Percentiles rank a stretch among this genome's conserved stretches.
These are phyloP conservation scores for Tylopilus sp. DNA, from an alignment of 1,284 basidiomycete species.

Conservation along the genomic window DNA sequence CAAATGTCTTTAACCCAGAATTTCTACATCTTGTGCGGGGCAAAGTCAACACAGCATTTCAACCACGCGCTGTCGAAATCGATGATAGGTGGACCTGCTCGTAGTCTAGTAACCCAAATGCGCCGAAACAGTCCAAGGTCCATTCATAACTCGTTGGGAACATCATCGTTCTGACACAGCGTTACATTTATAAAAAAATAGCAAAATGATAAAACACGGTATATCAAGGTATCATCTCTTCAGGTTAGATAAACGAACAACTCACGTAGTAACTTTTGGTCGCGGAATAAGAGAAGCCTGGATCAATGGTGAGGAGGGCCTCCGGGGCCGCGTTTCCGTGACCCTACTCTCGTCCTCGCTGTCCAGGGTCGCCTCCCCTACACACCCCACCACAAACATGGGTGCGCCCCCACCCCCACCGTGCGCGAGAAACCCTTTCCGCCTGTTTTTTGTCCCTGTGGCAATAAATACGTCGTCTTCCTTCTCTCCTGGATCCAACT, in stretches of 20 bases:
- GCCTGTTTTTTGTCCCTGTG: constrained; percentile 50
- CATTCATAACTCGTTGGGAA: too few species aligned
- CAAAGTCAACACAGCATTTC: too few species aligned
- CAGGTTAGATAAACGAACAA: background rate
- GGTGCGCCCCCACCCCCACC: constrained; percentile 67
- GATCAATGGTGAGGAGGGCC: constrained; percentile 8
- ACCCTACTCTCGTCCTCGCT: constrained; percentile 15
- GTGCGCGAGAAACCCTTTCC: constrained; percentile 61
- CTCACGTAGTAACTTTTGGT: constrained; percentile 16
- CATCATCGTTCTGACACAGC: background rate
- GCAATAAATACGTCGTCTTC: constrained; percentile 50
- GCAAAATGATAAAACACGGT: background rate
- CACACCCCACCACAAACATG: constrained; percentile 64
- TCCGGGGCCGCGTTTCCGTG: background rate
- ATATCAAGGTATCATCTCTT: constrained; percentile 11
- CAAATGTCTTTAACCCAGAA: too few species aligned
- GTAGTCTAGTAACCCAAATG: too few species aligned
- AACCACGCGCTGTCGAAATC: too few species aligned
- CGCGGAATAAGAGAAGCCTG: constrained; percentile 30
- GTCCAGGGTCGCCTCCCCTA: constrained; percentile 43
- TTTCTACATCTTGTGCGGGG: too few species aligned
- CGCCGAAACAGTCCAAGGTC: too few species aligned
- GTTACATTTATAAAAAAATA: constrained; percentile 24
- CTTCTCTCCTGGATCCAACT: constrained; percentile 31
- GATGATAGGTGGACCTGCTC: too few species aligned